A percentile compares a stretch with the other conserved stretches of the same genome.
Evolutionary conservation across 2,329 filamentous ascomycete species (phyloP).

Genomic region (Talaromyces sp.): DNA sequence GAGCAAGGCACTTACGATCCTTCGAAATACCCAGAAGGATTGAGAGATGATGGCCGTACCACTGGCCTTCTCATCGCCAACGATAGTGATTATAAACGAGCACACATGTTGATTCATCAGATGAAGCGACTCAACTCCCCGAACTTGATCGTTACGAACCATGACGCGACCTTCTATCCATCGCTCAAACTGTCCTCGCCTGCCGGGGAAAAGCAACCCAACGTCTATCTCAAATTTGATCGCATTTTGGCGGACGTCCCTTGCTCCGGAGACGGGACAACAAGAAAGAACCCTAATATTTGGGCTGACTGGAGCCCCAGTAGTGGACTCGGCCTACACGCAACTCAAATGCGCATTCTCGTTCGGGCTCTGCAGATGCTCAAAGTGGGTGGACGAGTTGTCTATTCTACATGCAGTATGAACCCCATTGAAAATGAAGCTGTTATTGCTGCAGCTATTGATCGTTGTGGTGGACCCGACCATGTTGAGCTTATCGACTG

Average conservation of each 20-base stretch:
- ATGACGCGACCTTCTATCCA: slow-evolving; percentile 94
- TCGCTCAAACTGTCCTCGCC: slow-evolving; percentile 77
- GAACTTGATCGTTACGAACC: slow-evolving; percentile 94
- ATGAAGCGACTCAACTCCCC: slow-evolving; percentile 95
- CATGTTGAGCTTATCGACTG: slow-evolving; percentile 86
- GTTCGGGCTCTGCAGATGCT: slow-evolving; percentile 92
- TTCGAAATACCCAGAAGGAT: slow-evolving; percentile 52
- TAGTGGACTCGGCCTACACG: slow-evolving; percentile 81
- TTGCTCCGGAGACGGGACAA: slow-evolving; percentile 20
- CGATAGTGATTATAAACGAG: slow-evolving; percentile 93
- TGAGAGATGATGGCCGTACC: slow-evolving; percentile 75
- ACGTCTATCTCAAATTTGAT: slow-evolving; percentile 90
- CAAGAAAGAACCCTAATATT: slow-evolving; percentile 63
- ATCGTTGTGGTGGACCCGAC: slow-evolving; percentile 76
- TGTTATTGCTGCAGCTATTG: slow-evolving; percentile 82
- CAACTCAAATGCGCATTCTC: slow-evolving; percentile 84
- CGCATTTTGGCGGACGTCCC: slow-evolving; percentile 87
- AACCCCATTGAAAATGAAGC: slow-evolving; percentile 98
- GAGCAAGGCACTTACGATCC: slow-evolving; percentile 58
- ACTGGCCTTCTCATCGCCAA: slow-evolving; percentile 94
- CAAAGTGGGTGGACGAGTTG: slow-evolving; percentile 88
- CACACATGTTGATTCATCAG: slow-evolving; percentile 96
- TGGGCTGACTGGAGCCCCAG: slow-evolving; percentile 94
- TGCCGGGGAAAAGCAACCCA: slow-evolving; percentile 53
- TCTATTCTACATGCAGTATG: slow-evolving; percentile 98